Percentiles rank a stretch among this genome's conserved stretches.
These are phyloP conservation scores for Tetracentron sinense DNA, from an alignment of 164 flowering plant genomes.

Conservation along the genomic window DNA sequence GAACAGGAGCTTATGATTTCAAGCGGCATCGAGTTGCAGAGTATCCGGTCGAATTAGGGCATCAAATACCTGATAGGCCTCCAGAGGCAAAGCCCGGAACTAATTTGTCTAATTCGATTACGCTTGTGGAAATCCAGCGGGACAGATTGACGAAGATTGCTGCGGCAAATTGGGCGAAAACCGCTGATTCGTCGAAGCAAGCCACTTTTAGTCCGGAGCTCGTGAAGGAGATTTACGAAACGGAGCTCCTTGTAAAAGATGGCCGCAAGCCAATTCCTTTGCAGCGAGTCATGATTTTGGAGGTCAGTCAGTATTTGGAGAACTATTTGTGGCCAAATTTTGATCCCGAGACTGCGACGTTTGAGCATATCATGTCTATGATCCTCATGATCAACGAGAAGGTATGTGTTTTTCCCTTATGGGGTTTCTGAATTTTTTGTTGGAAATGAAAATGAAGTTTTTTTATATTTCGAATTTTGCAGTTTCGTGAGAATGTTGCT, in stretches of 20 bases:
- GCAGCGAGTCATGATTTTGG: conserved; percentile 92
- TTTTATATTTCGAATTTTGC: conserved; percentile 20
- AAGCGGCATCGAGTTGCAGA: conserved; percentile 90
- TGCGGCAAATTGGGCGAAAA: conserved; percentile 57
- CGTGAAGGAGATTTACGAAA: conserved; percentile 76
- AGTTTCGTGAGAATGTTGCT: conserved; percentile 96
- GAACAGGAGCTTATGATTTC: conserved; percentile 81
- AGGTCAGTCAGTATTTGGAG: conserved; percentile 95
- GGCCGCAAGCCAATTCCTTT: conserved; percentile 72
- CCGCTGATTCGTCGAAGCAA: conserved; percentile 28
- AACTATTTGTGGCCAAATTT: conserved; percentile 94
- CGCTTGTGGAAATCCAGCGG: conserved; percentile 70
- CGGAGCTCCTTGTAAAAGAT: conserved; percentile 58
- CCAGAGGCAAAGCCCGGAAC: conserved; percentile 45
- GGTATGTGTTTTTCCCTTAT: conserved; percentile 32
- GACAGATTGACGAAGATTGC: conserved; percentile 85
- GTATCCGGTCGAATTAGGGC: conserved; percentile 52
- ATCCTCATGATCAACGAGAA: conserved; percentile 95
- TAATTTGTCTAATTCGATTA: conserved; percentile 54
- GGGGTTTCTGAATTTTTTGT: not conserved
- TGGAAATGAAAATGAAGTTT: not conserved
- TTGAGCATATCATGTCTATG: conserved; percentile 98
- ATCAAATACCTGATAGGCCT: conserved; percentile 27
- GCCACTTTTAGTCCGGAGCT: conserved; percentile 50
- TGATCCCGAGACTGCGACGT: conserved; percentile 60